phyloP scores from a whole-genome alignment of 352 stramenopile genomes.

The Globisporangium acanthophoron region DNA sequence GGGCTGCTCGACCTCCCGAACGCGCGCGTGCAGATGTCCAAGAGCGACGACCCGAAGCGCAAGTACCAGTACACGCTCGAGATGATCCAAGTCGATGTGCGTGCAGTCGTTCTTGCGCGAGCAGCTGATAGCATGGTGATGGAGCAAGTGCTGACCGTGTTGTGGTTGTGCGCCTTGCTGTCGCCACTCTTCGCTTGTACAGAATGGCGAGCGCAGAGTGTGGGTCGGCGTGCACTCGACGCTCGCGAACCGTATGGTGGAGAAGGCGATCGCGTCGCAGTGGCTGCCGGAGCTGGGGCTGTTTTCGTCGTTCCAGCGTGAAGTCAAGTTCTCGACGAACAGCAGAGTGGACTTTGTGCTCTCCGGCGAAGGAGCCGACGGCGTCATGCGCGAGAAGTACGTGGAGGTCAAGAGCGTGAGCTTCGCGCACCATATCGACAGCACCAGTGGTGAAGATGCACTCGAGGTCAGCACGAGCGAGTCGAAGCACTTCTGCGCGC shows the following conservation, averaged over 20 bases:
- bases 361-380: slow-evolving; percentile 19
- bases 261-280: slow-evolving; percentile 46
- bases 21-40: slow-evolving; percentile 68
- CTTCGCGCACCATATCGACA: slow-evolving; percentile 23
- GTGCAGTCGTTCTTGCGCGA: slow-evolving; percentile 3
- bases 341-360: slow-evolving; percentile 84
- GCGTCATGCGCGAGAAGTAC: slow-evolving; percentile 51
- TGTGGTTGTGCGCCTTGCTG: neutral
- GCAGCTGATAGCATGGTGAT: neutral
- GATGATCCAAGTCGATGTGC: slow-evolving; percentile 79
- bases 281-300: slow-evolving; percentile 60
- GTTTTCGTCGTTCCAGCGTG: slow-evolving; percentile 50
- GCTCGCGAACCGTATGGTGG: slow-evolving; percentile 76
- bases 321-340: slow-evolving; percentile 78
- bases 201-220: slow-evolving; percentile 63
- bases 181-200: neutral
- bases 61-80: slow-evolving; percentile 85
- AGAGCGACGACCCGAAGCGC: slow-evolving; percentile 65
- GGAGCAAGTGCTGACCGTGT: neutral
- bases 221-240: slow-evolving; percentile 81
- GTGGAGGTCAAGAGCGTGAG: slow-evolving; percentile 86
- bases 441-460: neutral
- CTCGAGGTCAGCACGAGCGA: no score
- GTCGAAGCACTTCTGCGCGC: slow-evolving; percentile 25
- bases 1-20: slow-evolving; percentile 63